Conservation (phyloP, 1,284 basidiomycete genomes). For the Athelia sp. region DNA sequence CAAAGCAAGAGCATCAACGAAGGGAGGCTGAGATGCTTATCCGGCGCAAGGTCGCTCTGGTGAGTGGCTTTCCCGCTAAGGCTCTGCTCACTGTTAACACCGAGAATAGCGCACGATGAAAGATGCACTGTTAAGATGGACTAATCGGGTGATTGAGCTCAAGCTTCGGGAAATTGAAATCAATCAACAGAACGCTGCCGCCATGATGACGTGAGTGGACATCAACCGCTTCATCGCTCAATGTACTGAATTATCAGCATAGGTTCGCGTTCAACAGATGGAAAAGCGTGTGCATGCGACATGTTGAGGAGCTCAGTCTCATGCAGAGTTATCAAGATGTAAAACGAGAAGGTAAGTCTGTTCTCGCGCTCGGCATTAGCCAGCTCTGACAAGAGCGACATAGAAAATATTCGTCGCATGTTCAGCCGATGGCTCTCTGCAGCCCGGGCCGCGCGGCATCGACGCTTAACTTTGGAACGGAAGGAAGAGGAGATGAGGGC, state of each 20-base stretch:
- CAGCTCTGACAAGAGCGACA: not conserved
- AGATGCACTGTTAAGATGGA: constrained; percentile 53
- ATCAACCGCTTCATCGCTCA: constrained; percentile 6
- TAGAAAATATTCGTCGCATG: constrained; percentile 62
- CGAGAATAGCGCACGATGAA: constrained; percentile 45
- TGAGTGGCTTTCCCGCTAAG: constrained; percentile 19
- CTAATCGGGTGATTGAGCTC: constrained; percentile 62
- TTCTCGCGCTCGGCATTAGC: constrained; percentile 1
- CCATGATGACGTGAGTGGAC: constrained; percentile 40
- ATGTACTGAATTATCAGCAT: constrained; percentile 1
- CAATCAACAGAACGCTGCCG: constrained; percentile 42
- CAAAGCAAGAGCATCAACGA: constrained; percentile 27
- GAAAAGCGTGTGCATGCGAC: constrained; percentile 55
- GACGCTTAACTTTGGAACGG: constrained; percentile 50
- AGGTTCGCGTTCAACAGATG: constrained; percentile 64
- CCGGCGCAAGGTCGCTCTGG: constrained; percentile 34
- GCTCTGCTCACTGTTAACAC: constrained; percentile 1
- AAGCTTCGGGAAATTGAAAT: constrained; percentile 68
- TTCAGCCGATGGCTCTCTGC: constrained; percentile 68
- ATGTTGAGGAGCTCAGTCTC: constrained; percentile 66
- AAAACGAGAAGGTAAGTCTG: constrained; percentile 60
- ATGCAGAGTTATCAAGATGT: constrained; percentile 77
- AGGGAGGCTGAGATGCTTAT: constrained; percentile 37
- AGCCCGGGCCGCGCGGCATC: constrained; percentile 51
- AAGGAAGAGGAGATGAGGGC: constrained; percentile 60